phyloP scores from a whole-genome alignment of 257 asterid species.

The Gentiana macrophylla region DNA sequence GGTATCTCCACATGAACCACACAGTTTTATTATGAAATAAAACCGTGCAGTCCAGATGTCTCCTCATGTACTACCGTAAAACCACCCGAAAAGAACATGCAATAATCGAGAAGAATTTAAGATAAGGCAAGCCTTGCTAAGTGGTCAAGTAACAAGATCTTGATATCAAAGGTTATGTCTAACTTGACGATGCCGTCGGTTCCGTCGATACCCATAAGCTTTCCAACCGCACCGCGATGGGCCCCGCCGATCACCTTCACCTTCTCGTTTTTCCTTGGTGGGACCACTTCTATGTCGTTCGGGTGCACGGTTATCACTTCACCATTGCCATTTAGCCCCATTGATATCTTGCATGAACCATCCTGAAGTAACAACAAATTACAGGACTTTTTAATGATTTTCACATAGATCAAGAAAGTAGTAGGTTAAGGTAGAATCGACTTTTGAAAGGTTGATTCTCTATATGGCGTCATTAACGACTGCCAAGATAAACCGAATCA shows the following conservation, averaged over 20 bases:
- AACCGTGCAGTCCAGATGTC: too few relatives aligned
- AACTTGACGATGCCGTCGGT: constrained; percentile 83
- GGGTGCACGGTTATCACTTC: constrained; percentile 47
- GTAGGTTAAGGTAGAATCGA: too few relatives aligned
- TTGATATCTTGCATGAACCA: constrained; percentile 72
- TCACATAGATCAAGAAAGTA: too few relatives aligned
- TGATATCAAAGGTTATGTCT: constrained; percentile 71
- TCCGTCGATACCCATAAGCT: constrained; percentile 85
- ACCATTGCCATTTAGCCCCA: constrained; percentile 70
- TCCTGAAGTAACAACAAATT: constrained; percentile 33
- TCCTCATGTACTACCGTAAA: too few relatives aligned
- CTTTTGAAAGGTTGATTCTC: too few relatives aligned
- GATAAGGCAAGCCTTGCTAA: constrained; percentile 50
- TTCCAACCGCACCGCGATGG: constrained; percentile 76
- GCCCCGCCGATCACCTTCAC: constrained; percentile 87
- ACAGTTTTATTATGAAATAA: too few relatives aligned
- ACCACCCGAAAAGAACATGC: too few relatives aligned
- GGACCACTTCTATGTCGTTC: constrained; percentile 51
- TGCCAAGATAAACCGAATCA: too few relatives aligned
- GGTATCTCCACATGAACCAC: too few relatives aligned
- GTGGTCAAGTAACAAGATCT: constrained; percentile 63
- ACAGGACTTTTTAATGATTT: too few relatives aligned
- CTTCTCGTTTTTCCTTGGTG: constrained; percentile 68
- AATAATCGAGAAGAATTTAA: too few relatives aligned
- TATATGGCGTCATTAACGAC: too few relatives aligned